Percentiles rank a stretch among this genome's conserved stretches.
Evolutionary conservation across 257 asterid species (phyloP).

Genomic region (Nicotiana noctiflora): DNA sequence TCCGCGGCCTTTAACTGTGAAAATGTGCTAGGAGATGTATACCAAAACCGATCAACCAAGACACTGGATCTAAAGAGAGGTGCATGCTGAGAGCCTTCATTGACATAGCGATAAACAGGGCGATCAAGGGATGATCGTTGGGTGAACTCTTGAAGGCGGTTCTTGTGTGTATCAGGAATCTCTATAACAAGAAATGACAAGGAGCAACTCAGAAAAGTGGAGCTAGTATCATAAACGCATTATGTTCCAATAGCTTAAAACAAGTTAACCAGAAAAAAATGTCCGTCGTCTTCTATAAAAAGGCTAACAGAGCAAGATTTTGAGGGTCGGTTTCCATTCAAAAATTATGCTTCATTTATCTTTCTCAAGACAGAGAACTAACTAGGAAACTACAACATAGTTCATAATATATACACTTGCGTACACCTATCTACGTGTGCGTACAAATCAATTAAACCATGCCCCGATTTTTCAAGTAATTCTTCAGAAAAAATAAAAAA

Average conservation of each 20-base stretch:
- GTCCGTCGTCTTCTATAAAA: neutral
- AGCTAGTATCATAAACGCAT: conserved; percentile 1
- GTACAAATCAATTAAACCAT: neutral
- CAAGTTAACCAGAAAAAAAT: neutral
- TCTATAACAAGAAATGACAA: neutral
- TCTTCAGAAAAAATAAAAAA: neutral
- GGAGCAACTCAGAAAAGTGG: neutral
- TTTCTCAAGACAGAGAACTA: neutral
- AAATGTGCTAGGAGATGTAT: conserved; percentile 25
- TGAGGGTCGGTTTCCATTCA: neutral
- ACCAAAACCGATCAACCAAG: conserved; percentile 33
- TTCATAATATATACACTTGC: neutral
- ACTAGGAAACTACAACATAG: neutral
- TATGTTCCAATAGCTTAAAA: neutral
- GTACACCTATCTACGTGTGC: neutral
- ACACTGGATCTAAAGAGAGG: conserved; percentile 33
- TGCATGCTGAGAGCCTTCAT: conserved; percentile 23
- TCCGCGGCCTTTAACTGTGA: conserved; percentile 35
- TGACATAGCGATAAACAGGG: conserved; percentile 19
- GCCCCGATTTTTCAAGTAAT: neutral
- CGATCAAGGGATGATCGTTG: conserved; percentile 4
- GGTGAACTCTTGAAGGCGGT: conserved; percentile 23
- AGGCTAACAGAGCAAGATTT: neutral
- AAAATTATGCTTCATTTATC: neutral
- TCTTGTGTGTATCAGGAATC: conserved; percentile 12